Evolutionary conservation across 495 filamentous ascomycete species (phyloP).

Genomic region (Bacidia rubella): DNA sequence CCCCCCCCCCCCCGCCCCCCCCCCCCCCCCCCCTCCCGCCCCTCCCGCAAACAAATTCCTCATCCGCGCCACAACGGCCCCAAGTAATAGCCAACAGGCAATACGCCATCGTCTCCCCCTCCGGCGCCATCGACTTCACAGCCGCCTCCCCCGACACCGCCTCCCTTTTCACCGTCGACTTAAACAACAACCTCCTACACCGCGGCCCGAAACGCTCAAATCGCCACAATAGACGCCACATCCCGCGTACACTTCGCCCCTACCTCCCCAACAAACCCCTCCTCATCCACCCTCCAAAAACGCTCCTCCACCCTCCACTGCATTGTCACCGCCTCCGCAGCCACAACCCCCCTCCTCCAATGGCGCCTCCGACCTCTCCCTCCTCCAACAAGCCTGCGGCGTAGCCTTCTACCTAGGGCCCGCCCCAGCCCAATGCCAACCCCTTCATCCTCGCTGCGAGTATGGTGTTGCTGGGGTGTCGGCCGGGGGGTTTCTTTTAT

Average conservation of each 20-base stretch:
- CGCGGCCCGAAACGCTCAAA: neutral
- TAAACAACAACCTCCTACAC: neutral
- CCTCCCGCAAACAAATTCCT: neutral
- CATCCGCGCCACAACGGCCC: neutral
- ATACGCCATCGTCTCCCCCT: neutral
- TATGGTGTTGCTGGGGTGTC: neutral
- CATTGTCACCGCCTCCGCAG: neutral
- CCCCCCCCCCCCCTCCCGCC: no score
- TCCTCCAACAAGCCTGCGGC: conserved; percentile 1
- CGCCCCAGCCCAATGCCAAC: neutral
- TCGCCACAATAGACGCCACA: neutral
- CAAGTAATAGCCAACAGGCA: neutral
- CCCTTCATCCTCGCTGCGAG: neutral
- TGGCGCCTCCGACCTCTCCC: neutral
- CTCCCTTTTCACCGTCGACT: neutral
- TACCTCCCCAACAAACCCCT: neutral
- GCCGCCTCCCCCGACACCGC: neutral
- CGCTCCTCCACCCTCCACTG: neutral
- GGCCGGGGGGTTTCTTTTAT: neutral
- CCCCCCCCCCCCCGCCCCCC: no score
- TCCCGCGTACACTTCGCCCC: neutral
- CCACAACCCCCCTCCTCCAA: neutral
- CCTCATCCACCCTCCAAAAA: neutral
- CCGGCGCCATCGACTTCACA: neutral
- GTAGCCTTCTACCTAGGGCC: neutral